Percentiles rank a stretch among this genome's conserved stretches.
phyloP scores from a whole-genome alignment of 441 rosid species.

The Corymbia citriodora region DNA sequence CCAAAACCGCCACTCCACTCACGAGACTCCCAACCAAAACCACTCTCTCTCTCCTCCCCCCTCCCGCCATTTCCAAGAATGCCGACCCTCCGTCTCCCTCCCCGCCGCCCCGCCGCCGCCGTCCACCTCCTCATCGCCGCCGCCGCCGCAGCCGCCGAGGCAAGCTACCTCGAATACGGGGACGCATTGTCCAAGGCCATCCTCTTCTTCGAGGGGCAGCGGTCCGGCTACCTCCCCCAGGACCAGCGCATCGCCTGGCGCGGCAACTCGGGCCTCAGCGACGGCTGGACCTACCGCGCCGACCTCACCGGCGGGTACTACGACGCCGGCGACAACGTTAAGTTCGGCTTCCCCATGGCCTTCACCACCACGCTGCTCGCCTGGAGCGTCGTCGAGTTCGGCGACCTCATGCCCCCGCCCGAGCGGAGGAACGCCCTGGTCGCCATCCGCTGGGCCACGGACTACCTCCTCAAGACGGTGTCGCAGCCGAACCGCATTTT shows the following conservation, averaged over 20 bases:
- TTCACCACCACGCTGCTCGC: slow-evolving; percentile 81
- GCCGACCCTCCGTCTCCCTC: neutral
- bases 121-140: neutral
- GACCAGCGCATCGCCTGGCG: slow-evolving; percentile 75
- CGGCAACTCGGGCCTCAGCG: slow-evolving; percentile 61
- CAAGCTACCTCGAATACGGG: neutral
- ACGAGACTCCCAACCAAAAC: neutral
- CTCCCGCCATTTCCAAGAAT: neutral
- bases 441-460: slow-evolving; percentile 79
- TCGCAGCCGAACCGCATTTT: slow-evolving; percentile 87
- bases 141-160: neutral
- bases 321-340: slow-evolving; percentile 93
- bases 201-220: neutral
- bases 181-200: neutral
- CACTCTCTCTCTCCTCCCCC: neutral
- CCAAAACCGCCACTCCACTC: neutral
- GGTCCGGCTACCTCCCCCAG: slow-evolving; percentile 33
- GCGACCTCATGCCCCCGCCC: slow-evolving; percentile 56
- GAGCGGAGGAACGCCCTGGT: slow-evolving; percentile 60
- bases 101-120: neutral
- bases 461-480: slow-evolving; percentile 72
- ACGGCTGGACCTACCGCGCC: slow-evolving; percentile 59
- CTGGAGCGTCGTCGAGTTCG: slow-evolving; percentile 87
- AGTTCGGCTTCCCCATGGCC: slow-evolving; percentile 91
- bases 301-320: slow-evolving; percentile 88